A percentile compares a stretch with the other conserved stretches of the same genome.
These are phyloP conservation scores for Sanghuangporus sanghuang DNA, from an alignment of 1,284 basidiomycete species.

Conservation along the genomic window DNA sequence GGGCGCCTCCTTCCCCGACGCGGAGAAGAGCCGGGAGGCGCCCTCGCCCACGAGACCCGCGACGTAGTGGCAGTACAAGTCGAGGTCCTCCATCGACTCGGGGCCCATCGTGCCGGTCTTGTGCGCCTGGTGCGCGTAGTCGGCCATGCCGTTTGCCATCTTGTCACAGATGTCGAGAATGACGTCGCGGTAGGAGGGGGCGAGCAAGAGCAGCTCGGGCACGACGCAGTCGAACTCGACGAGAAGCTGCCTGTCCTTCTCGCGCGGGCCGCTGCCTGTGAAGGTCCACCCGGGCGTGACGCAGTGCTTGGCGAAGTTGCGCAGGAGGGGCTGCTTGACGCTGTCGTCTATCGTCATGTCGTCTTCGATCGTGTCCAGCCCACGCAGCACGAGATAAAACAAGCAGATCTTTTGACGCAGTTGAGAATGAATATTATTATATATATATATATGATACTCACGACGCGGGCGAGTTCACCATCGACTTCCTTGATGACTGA, in stretches of 20 bases:
- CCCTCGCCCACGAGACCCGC: constrained; percentile 98
- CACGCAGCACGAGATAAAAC: constrained; percentile 94
- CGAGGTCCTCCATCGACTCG: constrained; percentile 79
- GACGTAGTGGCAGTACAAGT: constrained; percentile 98
- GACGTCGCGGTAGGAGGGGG: constrained; percentile 69
- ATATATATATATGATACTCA: too few species aligned
- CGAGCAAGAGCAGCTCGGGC: constrained; percentile 73
- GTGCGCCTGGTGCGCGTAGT: constrained; percentile 83
- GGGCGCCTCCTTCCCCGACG: constrained; percentile 78
- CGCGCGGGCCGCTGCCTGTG: constrained; percentile 75
- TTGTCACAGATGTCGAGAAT: constrained; percentile 81
- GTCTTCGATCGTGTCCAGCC: constrained; percentile 95
- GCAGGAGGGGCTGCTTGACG: constrained; percentile 83
- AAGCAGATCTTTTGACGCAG: constrained; percentile 76
- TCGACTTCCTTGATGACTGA: constrained; percentile 97
- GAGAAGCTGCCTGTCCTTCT: constrained; percentile 88
- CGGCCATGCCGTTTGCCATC: constrained; percentile 96
- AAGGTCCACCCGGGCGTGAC: constrained; percentile 88
- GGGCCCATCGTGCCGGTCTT: constrained; percentile 67
- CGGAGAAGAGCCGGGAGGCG: constrained; percentile 85
- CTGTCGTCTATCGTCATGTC: constrained; percentile 94
- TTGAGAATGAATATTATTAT: too few species aligned
- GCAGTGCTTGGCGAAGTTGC: constrained; percentile 80
- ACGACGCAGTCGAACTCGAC: constrained; percentile 85
- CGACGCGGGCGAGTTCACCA: constrained; percentile 88